Base-by-base conservation (phyloP, 352 stramenopile species). In the Pythium rishiriense region DNA sequence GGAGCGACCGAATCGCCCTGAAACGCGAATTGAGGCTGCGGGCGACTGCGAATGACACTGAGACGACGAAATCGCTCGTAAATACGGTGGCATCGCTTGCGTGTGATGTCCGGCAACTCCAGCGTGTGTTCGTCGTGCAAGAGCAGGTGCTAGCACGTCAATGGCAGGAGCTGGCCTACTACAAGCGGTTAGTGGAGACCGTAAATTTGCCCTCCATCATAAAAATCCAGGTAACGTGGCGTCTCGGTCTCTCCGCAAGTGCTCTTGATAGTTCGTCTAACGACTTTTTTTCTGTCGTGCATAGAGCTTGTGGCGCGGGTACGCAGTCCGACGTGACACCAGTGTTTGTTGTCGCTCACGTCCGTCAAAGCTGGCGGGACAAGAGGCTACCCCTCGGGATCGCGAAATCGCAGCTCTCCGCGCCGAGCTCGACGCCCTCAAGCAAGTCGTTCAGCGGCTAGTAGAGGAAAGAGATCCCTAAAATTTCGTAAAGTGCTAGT, bases 71-170 rank as follows among this genome's bases (percentile, higher is more conserved):
- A 10, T 35, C 46, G 26, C 33, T 47, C 46, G 46, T 11, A 12
- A 49, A 62, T 51, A 58, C 45, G 0, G 52, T 77, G 58, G 26
- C 57, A 41, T 21, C 45, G 43, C 21, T 72, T 12, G 46, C 58
- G 6, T 19, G 25, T 2, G 79, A 86, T 29, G 60, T 88, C 4
- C 67, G 66, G 14, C 62, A 83, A 28, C 66, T 87, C 8, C 79
- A 87, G 42, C 77, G 74, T 4, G 69, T 83, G 26, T 78, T 73
- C 31, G 74, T 79, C 0, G 70, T 82, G 0, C 77, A 88, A 54
- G 74, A 82, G 17, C 58, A 74, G n/a, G 69, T 66, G 21, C 75
- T 78, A 35, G 37, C 58, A 0, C 58, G 51, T 15, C 58, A 78
- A 14, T 78, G 68, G 70, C 58, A 59, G 8, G 64, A 72, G 19